phyloP scores from a whole-genome alignment of 179 eudicot genomes.

The Drosera spatulata region DNA sequence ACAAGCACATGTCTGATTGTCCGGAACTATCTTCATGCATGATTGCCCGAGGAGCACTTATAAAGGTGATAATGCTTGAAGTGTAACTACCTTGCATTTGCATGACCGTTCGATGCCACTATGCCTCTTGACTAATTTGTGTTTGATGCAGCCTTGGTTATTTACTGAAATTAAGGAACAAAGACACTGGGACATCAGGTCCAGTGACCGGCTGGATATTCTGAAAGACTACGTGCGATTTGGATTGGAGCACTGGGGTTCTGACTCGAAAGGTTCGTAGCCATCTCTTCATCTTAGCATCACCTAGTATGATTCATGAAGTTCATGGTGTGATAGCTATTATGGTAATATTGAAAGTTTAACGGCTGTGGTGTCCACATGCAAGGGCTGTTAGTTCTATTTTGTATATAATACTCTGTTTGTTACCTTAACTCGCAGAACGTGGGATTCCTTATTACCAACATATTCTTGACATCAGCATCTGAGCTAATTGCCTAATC shows the following conservation, averaged over 20 bases:
- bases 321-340: too few relatives aligned
- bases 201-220: constrained; percentile 77
- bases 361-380: too few relatives aligned
- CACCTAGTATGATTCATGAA: background rate
- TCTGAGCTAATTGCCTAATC: too few relatives aligned
- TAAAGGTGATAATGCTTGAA: constrained; percentile 47
- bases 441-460: too few relatives aligned
- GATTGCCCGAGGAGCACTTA: constrained; percentile 93
- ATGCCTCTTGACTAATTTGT: constrained; percentile 1
- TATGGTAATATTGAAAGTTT: too few relatives aligned
- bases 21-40: constrained; percentile 85
- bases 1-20: constrained; percentile 63
- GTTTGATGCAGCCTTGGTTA: constrained; percentile 83
- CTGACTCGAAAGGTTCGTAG: constrained; percentile 82
- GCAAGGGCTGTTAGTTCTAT: too few relatives aligned
- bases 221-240: constrained; percentile 78
- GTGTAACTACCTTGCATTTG: too few relatives aligned
- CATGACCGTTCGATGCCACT: too few relatives aligned
- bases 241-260: constrained; percentile 99
- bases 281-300: background rate
- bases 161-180: constrained; percentile 98
- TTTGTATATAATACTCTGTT: too few relatives aligned
- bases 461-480: too few relatives aligned
- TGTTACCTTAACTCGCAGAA: too few relatives aligned
- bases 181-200: constrained; percentile 91